Percentiles rank a stretch among this genome's conserved stretches.
These are phyloP conservation scores for Rhynchosporium agropyri DNA, from an alignment of 2,329 filamentous ascomycete species.

Conservation along the genomic window DNA sequence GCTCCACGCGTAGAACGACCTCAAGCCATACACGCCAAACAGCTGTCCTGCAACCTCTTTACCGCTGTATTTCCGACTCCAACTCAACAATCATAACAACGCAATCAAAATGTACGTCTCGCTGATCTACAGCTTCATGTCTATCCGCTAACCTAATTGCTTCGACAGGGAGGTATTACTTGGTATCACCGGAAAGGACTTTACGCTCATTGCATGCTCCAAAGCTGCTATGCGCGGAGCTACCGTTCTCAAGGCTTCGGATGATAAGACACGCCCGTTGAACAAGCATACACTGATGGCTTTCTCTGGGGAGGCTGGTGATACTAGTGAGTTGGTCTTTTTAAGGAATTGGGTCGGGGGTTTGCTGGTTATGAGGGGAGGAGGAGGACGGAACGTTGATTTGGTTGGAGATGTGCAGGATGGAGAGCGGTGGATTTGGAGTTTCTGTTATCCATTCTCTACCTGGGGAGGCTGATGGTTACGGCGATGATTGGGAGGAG, in stretches of 20 bases:
- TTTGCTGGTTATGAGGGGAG: not conserved
- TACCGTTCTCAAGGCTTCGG: constrained; percentile 89
- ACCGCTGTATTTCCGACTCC: not conserved
- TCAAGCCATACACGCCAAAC: not conserved
- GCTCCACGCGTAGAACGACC: constrained; percentile 37
- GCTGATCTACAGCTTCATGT: constrained; percentile 2
- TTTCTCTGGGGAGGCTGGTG: constrained; percentile 93
- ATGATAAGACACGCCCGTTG: constrained; percentile 92
- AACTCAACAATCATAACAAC: constrained; percentile 26
- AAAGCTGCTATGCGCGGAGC: constrained; percentile 98
- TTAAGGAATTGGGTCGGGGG: not conserved
- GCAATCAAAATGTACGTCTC: constrained; percentile 37
- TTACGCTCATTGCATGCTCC: constrained; percentile 94
- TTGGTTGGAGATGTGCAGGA: too few species aligned
- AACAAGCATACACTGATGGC: constrained; percentile 96
- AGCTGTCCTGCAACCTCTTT: too few species aligned
- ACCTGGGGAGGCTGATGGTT: too few species aligned
- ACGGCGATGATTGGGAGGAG: not conserved
- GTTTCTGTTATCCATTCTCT: too few species aligned
- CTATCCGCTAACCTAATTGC: constrained; percentile 23
- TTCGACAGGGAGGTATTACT: constrained; percentile 86
- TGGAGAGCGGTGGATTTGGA: too few species aligned
- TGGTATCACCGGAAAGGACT: constrained; percentile 98
- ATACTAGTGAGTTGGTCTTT: constrained; percentile 68
- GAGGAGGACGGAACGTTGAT: not conserved